Conservation (phyloP, 805 yeast species). For the Metschnikowia vanudenii region DNA sequence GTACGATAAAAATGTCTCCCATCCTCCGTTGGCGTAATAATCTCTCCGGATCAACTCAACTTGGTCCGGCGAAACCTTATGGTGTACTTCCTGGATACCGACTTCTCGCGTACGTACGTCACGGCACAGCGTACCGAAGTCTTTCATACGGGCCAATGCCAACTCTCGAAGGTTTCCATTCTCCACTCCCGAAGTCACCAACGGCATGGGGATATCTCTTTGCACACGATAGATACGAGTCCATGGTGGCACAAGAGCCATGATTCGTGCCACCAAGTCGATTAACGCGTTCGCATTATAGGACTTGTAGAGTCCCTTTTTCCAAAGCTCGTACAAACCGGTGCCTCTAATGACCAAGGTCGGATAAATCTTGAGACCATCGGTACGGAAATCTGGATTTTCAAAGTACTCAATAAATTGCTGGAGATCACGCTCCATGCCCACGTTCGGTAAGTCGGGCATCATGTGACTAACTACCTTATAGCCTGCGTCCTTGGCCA, state of each 20-base stretch:
- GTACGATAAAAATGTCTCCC: constrained; percentile 95
- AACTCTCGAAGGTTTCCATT: constrained; percentile 94
- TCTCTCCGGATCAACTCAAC: constrained; percentile 94
- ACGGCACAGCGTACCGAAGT: constrained; percentile 92
- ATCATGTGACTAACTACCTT: constrained; percentile 98
- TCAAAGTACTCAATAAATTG: constrained; percentile 96
- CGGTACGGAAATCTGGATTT: constrained; percentile 95
- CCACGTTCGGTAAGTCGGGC: constrained; percentile 99
- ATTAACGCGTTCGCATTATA: constrained; percentile 92
- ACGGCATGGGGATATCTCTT: constrained; percentile 98
- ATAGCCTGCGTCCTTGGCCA: constrained; percentile 98
- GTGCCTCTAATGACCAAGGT: constrained; percentile 97
- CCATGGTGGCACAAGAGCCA: constrained; percentile 99
- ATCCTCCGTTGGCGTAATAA: constrained; percentile 95
- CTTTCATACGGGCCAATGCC: constrained; percentile 96
- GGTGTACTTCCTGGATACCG: constrained; percentile 98
- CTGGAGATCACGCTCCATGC: constrained; percentile 95
- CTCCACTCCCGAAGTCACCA: constrained; percentile 96
- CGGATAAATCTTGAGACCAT: constrained; percentile 93
- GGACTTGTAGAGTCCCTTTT: constrained; percentile 89
- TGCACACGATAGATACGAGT: constrained; percentile 97
- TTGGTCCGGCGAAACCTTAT: constrained; percentile 94
- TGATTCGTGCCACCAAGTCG: constrained; percentile 90
- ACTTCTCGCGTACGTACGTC: constrained; percentile 98
- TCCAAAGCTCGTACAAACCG: constrained; percentile 96